Evolutionary conservation across 768 basidiomycete genomes (phyloP), one percentile per base, ranked within the genome.

Genomic region (Lyophyllum decastes): DNA sequence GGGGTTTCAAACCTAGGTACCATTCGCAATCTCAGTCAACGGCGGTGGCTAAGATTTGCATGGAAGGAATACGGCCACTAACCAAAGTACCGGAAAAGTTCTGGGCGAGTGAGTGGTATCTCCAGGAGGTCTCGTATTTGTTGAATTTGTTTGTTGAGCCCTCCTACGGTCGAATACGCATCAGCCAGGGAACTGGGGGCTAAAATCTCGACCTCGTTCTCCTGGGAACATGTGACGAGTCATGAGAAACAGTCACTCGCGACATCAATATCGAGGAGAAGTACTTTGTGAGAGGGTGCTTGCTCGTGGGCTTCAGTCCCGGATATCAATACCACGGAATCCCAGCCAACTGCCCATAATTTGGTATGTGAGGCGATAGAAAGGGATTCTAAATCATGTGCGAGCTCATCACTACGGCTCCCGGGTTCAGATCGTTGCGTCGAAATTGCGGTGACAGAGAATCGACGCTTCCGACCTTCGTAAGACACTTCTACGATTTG

Each of bases 71-170:
- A 33, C 30, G 30, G 35, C 69, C 64, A 64, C 80, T 47, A 34
- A 85, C 90, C 88, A 64, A 95, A 92, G 64, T 88, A 83, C 7
- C 75, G 77, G 71, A 92, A 95, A 6, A 95, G 76, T 49, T 90
- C 86, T 3, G 94, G 94, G n/a, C 85, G 84, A 11, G 82, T 86
- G 41, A 96, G 78, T 16, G 94, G 94, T 46, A 95, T 86, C 66
- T 95, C 94, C 40, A 96, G 82, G 35, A 96, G 81, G 66, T 92
- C 87, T 22, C 88, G 81, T 55, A 99, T 92, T 71, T 91, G 86
- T 54, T 84, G 75, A 56, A 99, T 95, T 68, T 97, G 95, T 63
- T 86, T 86, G 66, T 87, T 80, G 40, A 98, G 82, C 2, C 97
- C 97, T 19, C 97, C 97, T 22, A 99, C 88, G 14, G 85, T 78